phyloP scores from a whole-genome alignment of 2,329 filamentous ascomycete genomes.

The Calonectria montana region DNA sequence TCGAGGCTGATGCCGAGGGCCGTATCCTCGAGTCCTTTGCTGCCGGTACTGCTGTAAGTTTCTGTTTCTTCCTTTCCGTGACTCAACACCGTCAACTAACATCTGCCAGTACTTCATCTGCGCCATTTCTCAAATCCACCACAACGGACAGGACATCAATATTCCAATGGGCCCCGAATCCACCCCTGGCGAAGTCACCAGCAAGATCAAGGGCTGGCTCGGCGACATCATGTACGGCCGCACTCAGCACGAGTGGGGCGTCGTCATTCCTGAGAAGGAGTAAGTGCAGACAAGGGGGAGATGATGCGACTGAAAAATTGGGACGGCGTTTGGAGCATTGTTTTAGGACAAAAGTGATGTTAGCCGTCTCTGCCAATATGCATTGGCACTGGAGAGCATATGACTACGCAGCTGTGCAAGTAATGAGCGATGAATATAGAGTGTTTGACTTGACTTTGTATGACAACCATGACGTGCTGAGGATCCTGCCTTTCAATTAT shows the following conservation, averaged over 20 bases:
- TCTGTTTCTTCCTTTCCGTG: not conserved
- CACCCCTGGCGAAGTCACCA: constrained; percentile 64
- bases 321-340: constrained; percentile 40
- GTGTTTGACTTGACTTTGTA: constrained; percentile 29
- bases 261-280: constrained; percentile 72
- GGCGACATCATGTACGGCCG: constrained; percentile 81
- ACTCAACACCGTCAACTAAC: constrained; percentile 30
- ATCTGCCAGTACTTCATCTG: constrained; percentile 73
- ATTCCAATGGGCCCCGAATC: constrained; percentile 69
- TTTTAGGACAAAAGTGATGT: constrained; percentile 30
- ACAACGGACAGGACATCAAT: constrained; percentile 71
- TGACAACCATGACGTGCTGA: not conserved
- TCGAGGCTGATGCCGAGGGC: constrained; percentile 78
- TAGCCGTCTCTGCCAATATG: constrained; percentile 18
- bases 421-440: constrained; percentile 42
- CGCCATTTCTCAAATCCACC: constrained; percentile 75
- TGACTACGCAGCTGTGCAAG: constrained; percentile 15
- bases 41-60: constrained; percentile 83
- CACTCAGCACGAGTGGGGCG: constrained; percentile 75
- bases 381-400: constrained; percentile 10
- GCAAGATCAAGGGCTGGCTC: constrained; percentile 74
- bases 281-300: constrained; percentile 35
- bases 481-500: not conserved
- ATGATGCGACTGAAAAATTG: not conserved
- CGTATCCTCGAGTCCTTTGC: constrained; percentile 87